These are phyloP conservation scores for Phoma sp. DNA, from an alignment of 2,329 filamentous ascomycete genomes.

Conservation along the genomic window DNA sequence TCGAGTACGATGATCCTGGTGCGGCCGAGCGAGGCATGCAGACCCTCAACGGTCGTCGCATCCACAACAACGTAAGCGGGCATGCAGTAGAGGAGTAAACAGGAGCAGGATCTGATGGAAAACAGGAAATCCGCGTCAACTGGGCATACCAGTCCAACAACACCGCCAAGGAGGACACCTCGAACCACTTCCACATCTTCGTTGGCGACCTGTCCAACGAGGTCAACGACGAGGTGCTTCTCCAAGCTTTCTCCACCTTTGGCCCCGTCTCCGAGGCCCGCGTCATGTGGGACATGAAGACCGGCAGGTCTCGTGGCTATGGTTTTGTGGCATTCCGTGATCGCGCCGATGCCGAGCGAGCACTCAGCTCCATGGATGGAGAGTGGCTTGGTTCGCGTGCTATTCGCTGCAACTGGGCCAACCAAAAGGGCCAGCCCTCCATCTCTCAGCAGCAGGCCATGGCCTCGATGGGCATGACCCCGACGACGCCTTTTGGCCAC, in stretches of 20 bases:
- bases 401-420: constrained; percentile 99
- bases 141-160: constrained; percentile 99
- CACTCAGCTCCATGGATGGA: constrained; percentile 95
- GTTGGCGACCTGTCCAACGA: constrained; percentile 98
- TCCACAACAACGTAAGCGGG: constrained; percentile 85
- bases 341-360: constrained; percentile 91
- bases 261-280: constrained; percentile 95
- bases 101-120: constrained; percentile 31
- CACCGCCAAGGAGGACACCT: constrained; percentile 93
- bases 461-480: constrained; percentile 97
- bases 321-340: constrained; percentile 98
- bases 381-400: constrained; percentile 98
- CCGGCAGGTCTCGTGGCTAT: constrained; percentile 93
- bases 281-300: constrained; percentile 99
- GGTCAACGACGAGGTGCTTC: constrained; percentile 94
- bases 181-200: constrained; percentile 98
- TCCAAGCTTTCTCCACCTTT: constrained; percentile 94
- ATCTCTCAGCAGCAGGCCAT: constrained; percentile 98
- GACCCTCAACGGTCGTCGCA: constrained; percentile 91
- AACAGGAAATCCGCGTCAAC: constrained; percentile 95
- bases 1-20: constrained; percentile 97
- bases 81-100: constrained; percentile 6
- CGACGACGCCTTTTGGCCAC: constrained; percentile 93
- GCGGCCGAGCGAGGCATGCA: constrained; percentile 97
- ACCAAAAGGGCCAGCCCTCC: constrained; percentile 99